Conservation (phyloP, 2,329 filamentous ascomycete species). For the Gaeumannomyces tritici region DNA sequence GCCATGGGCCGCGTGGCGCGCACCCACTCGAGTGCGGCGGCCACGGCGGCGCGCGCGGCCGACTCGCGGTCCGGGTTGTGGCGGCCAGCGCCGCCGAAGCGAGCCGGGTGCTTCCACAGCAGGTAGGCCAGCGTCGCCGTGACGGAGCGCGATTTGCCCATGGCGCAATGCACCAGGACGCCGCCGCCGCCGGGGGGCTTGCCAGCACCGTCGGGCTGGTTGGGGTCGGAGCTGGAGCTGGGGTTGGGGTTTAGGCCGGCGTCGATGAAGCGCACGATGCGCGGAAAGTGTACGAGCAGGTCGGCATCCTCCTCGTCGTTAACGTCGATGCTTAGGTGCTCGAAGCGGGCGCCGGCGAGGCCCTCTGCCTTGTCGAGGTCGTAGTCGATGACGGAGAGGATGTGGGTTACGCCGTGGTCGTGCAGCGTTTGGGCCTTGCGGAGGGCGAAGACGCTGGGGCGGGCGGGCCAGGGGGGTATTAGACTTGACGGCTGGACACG, state of each 20-base stretch:
- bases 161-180: conserved; percentile 66
- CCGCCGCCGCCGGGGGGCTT: conserved; percentile 18
- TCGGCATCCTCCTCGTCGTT: conserved; percentile 90
- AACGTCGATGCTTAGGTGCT: conserved; percentile 72
- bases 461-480: background rate
- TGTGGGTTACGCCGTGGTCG: conserved; percentile 73
- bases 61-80: conserved; percentile 28
- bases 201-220: conserved; percentile 2
- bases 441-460: conserved; percentile 64
- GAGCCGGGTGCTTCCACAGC: conserved; percentile 54
- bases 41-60: conserved; percentile 37
- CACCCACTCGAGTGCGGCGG: conserved; percentile 58
- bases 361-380: conserved; percentile 30
- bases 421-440: conserved; percentile 60
- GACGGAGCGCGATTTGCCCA: conserved; percentile 91
- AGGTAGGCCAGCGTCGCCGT: conserved; percentile 78
- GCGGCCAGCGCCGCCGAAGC: conserved; percentile 35
- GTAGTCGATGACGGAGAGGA: conserved; percentile 65
- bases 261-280: conserved; percentile 75
- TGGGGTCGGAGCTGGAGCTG: no score
- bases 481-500: no score
- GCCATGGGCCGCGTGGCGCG: conserved; percentile 64
- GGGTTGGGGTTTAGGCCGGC: conserved; percentile 54
- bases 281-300: conserved; percentile 69
- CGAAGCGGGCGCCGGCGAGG: conserved; percentile 38